Percentiles rank a stretch among this genome's conserved stretches.
phyloP scores from a whole-genome alignment of 1,284 basidiomycete genomes.

The Cutaneotrichosporon sp. region DNA sequence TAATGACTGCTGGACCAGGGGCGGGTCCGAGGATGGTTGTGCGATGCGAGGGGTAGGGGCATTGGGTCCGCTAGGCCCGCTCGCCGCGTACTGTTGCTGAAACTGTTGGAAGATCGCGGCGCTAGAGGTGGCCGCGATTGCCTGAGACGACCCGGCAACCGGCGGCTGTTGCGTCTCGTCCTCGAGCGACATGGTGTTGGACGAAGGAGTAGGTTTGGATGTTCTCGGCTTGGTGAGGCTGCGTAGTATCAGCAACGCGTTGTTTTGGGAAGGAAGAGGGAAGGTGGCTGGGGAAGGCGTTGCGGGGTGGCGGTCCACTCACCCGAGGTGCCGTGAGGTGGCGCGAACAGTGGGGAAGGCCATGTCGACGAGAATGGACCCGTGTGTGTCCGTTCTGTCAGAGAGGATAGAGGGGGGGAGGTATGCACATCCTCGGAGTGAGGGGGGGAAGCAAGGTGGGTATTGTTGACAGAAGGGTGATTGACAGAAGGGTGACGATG shows the following conservation, averaged over 20 bases:
- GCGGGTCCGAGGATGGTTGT: background rate
- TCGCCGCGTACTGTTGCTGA: background rate
- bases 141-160: background rate
- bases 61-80: background rate
- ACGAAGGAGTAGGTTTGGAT: background rate
- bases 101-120: background rate
- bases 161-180: constrained; percentile 25
- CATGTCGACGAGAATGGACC: background rate
- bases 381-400: background rate
- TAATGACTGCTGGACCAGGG: background rate
- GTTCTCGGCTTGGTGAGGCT: constrained; percentile 1
- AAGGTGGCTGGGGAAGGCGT: background rate
- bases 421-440: background rate
- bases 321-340: constrained; percentile 19
- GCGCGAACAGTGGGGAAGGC: background rate
- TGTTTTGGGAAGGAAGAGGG: too few relatives aligned
- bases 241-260: background rate
- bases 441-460: background rate
- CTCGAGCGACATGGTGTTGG: constrained; percentile 13
- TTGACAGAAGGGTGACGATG: background rate
- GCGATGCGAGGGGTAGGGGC: background rate
- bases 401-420: too few relatives aligned
- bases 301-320: constrained; percentile 8
- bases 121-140: background rate
- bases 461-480: background rate